Evolutionary conservation across 768 basidiomycete species (phyloP).

Genomic region (Cantharellus anzutake): DNA sequence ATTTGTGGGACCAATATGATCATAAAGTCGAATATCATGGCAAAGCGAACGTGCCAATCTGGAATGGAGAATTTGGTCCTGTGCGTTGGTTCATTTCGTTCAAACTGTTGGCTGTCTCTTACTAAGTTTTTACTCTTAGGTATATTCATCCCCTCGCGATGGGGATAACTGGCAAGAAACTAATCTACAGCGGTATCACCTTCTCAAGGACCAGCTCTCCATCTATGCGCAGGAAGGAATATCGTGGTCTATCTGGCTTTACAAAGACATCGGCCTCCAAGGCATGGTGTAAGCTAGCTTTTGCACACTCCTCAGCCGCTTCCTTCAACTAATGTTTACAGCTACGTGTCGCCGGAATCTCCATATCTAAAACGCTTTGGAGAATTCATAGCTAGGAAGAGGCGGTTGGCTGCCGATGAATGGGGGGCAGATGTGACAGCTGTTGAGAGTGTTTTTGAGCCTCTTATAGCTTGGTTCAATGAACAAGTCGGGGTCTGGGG

Average conservation of each 20-base stretch:
- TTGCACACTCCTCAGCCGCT: background rate
- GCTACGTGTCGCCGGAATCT: constrained; percentile 40
- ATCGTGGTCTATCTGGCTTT: constrained; percentile 69
- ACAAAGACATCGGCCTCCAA: constrained; percentile 54
- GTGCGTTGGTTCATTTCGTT: constrained; percentile 4
- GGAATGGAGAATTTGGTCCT: constrained; percentile 20
- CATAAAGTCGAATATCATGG: constrained; percentile 19
- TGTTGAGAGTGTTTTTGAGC: constrained; percentile 41
- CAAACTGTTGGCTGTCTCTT: background rate
- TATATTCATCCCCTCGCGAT: constrained; percentile 45
- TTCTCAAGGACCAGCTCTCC: constrained; percentile 52
- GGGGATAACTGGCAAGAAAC: constrained; percentile 40
- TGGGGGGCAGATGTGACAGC: constrained; percentile 53
- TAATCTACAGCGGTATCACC: constrained; percentile 42
- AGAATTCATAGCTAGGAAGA: constrained; percentile 57
- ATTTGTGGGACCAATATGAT: background rate
- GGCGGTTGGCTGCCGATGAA: constrained; percentile 53
- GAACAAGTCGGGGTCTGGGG: constrained; percentile 7
- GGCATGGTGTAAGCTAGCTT: constrained; percentile 1
- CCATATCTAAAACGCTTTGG: constrained; percentile 53
- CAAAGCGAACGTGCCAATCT: constrained; percentile 8
- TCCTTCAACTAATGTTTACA: constrained; percentile 3
- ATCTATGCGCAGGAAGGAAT: constrained; percentile 41
- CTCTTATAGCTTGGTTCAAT: constrained; percentile 32
- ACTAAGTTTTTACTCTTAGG: constrained; percentile 50